A percentile compares a stretch with the other conserved stretches of the same genome.
Evolutionary conservation across 768 basidiomycete species (phyloP).

Genomic region (Suillus hirtellus): DNA sequence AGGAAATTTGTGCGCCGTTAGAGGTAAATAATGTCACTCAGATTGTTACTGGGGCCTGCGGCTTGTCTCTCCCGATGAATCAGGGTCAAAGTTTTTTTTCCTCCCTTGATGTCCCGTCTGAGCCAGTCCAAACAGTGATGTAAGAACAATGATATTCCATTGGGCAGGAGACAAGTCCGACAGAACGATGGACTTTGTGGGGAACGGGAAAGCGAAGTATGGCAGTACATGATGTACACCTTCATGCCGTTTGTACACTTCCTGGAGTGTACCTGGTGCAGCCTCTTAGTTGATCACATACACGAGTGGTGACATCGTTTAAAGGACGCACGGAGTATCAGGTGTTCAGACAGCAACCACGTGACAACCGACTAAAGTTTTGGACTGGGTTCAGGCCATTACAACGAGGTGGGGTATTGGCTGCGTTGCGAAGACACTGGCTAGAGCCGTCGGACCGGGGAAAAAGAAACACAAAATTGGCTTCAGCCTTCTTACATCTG

Average conservation of each 20-base stretch:
- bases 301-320: neutral
- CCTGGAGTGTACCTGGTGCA: neutral
- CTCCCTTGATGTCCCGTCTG: neutral
- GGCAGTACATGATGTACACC: neutral
- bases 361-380: neutral
- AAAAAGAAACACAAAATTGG: neutral
- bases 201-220: neutral
- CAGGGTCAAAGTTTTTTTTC: neutral
- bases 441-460: neutral
- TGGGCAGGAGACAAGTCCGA: neutral
- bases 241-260: neutral
- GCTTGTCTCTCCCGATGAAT: neutral
- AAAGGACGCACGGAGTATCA: neutral
- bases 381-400: neutral
- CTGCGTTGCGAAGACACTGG: neutral
- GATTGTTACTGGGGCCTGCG: neutral
- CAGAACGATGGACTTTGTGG: neutral
- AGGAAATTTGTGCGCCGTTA: neutral
- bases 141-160: neutral
- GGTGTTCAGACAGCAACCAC: neutral
- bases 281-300: neutral
- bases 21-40: neutral
- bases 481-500: neutral
- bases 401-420: neutral
- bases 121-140: neutral